Base-by-base conservation (phyloP, 1,139 yeast species). In the Lodderomyces oxycetoniae region DNA sequence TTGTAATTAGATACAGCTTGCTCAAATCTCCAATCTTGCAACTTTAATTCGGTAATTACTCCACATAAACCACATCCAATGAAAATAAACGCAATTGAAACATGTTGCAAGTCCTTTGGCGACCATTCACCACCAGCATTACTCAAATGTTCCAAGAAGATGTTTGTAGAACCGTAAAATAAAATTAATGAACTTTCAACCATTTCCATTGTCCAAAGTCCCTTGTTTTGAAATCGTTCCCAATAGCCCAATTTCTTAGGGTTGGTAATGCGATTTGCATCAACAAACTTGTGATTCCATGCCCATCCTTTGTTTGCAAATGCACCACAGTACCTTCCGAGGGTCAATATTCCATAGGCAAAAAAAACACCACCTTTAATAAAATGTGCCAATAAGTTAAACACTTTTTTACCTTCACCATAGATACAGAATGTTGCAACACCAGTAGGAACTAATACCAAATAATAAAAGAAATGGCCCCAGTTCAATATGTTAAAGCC, bases 1-100 rank as follows among this genome's bases (percentile, higher is more conserved):
- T 34, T 49, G 43, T 46, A 53, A 34, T 58, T 50, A 13, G 47
- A 52, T 16, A 45, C 42, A 38, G 70, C 71, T 41, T 60, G 63
- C 21, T 62, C 60, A 37, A 40, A 60, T 47, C 77, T 63, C 80
- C 80, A 76, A 13, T 44, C 35, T 28, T 55, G 60, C 37, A 80
- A 58, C 41, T 71, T 71, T 13, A 72, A 53, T 56, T 91, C 98
- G 7, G 87, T 68, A 28, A 89, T 63, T 19, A 91, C 71, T 3
- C 98, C 98, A 61, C 96, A 84, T 28, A 88, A 63, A 4, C 98
- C 98, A 36, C 91, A 79, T 8, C 98, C 97, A 49, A 91, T 71
- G 55, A 71, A 91, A 76, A 91, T 83, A 55, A 91, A 91, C 1
- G 98, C 98, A 57, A 91, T 89, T 11, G 96, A 86, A 8, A 70